Base-by-base conservation (phyloP, 805 yeast species). In the Ogataea siamensis region DNA sequence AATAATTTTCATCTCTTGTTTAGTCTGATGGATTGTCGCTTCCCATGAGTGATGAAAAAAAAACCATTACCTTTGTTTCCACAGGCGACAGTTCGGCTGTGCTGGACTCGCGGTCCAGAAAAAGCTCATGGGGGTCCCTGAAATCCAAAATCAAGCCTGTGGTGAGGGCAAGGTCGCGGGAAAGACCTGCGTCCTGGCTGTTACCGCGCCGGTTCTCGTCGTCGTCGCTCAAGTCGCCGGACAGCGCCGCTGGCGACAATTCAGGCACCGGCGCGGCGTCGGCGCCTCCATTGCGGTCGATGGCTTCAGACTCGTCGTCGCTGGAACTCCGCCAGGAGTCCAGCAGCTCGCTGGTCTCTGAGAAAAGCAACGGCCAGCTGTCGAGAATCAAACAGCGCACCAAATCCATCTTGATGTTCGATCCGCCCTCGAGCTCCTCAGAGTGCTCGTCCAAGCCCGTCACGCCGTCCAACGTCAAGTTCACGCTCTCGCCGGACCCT, bases 71-170 rank as follows among this genome's bases (percentile, higher is more conserved):
- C 10, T 36, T 30, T 25, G 34, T 34, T 10, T 27, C 19, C 9
- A 15, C 26, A 7, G 32, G 16, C 11, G 26, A 27, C 10, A 16
- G 8, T 12, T 10, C 9, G 13, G n/a, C 12, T 15, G 18, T n/a
- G 2, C 21, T 11, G 18, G 39, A 36, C 13, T 17, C 24, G 3
- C 32, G 29, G 14, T 32, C 37, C 14, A 20, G 41, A n/a, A 24
- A 39, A 14, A 45, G 48, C 22, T 47, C 50, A 6, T 53, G 57
- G 57, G 44, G 49, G 15, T 27, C 51, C 1, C 14, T 53, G n/a
- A 53, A 47, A 32, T 32, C 51, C 11, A 49, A 41, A 22, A 38
- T 50, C 7, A 50, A 40, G 30, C 46, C 46, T 3, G 12, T 34
- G 5, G 25, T 32, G 22, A 28, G 48, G 17, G 27, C 37, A 21